A percentile compares a stretch with the other conserved stretches of the same genome.
These are phyloP conservation scores for Saksenaea vasiformis DNA, from an alignment of 371 early-diverging fungal genomes.

Conservation along the genomic window DNA sequence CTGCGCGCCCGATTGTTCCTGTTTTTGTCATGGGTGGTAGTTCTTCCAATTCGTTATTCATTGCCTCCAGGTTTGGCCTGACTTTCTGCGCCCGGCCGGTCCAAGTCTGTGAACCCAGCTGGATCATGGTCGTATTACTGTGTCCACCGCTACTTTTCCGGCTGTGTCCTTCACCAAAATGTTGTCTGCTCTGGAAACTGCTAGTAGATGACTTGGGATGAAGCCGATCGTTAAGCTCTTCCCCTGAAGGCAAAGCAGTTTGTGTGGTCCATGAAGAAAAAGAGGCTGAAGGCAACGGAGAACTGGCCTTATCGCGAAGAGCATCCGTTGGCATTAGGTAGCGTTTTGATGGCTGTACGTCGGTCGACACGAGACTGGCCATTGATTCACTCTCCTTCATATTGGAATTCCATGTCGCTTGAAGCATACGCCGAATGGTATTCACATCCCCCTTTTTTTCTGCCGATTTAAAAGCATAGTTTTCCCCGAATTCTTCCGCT, in stretches of 20 bases:
- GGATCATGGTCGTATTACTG: constrained; percentile 93
- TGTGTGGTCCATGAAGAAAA: background rate
- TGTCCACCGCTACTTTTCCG: constrained; percentile 91
- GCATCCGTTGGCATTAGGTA: background rate
- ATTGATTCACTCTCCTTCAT: constrained; percentile 25
- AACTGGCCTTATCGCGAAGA: background rate
- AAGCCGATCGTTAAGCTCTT: background rate
- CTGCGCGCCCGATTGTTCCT: constrained; percentile 1
- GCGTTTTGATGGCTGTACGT: background rate
- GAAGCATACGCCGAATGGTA: constrained; percentile 24
- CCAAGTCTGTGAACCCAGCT: background rate
- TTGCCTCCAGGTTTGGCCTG: background rate
- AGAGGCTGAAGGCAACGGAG: background rate
- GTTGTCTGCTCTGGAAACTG: background rate
- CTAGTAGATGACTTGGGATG: background rate
- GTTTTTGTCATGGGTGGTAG: background rate
- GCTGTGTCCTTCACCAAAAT: constrained; percentile 67
- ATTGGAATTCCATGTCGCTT: constrained; percentile 23
- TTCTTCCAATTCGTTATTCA: background rate
- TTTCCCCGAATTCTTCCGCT: background rate
- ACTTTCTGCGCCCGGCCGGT: background rate
- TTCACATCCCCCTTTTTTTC: constrained; percentile 20
- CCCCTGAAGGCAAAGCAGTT: background rate
- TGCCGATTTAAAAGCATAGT: background rate
- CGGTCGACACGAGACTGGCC: constrained; percentile 19